A percentile compares a stretch with the other conserved stretches of the same genome.
Conservation (phyloP, 2,329 filamentous ascomycete genomes). For the Periconia macrospinosa region DNA sequence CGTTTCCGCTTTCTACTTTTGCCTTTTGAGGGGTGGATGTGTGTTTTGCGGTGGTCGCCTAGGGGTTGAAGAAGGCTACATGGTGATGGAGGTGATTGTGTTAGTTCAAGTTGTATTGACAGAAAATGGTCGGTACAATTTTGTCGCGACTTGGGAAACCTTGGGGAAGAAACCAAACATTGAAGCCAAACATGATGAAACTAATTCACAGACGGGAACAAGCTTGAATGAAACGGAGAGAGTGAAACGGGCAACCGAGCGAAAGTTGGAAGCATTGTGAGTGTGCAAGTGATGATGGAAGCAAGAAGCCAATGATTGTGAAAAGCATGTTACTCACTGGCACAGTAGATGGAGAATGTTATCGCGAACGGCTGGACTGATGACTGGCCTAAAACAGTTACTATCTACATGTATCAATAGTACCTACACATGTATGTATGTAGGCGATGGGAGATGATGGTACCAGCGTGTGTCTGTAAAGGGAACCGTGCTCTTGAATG, state of each 20-base stretch:
- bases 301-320: too few relatives aligned
- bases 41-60: constrained; percentile 60
- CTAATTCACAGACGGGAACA: too few relatives aligned
- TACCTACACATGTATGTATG: neutral
- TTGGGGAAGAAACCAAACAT: neutral
- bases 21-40: constrained; percentile 62
- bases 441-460: neutral
- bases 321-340: constrained; percentile 51
- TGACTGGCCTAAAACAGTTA: constrained; percentile 58
- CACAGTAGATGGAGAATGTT: constrained; percentile 68
- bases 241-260: neutral
- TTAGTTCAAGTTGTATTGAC: neutral
- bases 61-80: constrained; percentile 65
- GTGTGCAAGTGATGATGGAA: too few relatives aligned
- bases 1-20: constrained; percentile 54
- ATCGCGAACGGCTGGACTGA: constrained; percentile 62
- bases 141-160: neutral
- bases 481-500: constrained; percentile 68
- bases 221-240: neutral
- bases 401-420: neutral
- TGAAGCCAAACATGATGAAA: too few relatives aligned
- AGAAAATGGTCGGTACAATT: neutral
- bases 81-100: constrained; percentile 9
- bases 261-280: too few relatives aligned
- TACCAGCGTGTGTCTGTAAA: constrained; percentile 66